These are phyloP conservation scores for Nannochloropsis gaditana DNA, from an alignment of 108 stramenopile species.

Conservation along the genomic window DNA sequence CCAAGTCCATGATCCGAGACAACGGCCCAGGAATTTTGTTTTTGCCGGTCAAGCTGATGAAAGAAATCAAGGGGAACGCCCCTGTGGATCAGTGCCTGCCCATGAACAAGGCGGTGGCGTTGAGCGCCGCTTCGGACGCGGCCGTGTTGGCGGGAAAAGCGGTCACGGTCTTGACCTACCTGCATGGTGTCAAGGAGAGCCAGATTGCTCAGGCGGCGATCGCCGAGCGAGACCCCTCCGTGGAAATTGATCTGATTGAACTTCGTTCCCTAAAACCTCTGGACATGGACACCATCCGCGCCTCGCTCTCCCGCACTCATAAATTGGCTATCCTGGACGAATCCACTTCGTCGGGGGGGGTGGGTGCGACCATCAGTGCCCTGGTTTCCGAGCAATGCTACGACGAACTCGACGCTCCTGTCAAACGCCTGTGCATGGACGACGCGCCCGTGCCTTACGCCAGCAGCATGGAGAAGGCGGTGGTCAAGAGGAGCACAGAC, in stretches of 20 bases:
- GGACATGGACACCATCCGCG: conserved; percentile 86
- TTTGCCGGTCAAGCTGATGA: conserved; percentile 98
- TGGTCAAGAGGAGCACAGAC: conserved; percentile 38
- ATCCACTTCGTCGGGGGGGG: conserved; percentile 87
- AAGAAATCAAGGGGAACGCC: conserved; percentile 80
- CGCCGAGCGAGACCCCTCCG: conserved; percentile 49
- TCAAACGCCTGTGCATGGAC: conserved; percentile 94
- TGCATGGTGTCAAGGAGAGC: conserved; percentile 94
- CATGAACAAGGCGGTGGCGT: conserved; percentile 80
- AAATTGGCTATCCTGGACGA: conserved; percentile 90
- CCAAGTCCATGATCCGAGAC: conserved; percentile 97
- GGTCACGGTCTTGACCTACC: conserved; percentile 92
- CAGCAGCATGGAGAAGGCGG: conserved; percentile 81
- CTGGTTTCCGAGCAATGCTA: conserved; percentile 85
- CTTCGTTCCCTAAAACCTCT: conserved; percentile 90
- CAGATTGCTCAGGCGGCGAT: conserved; percentile 64
- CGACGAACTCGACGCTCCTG: conserved; percentile 90
- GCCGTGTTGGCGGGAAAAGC: conserved; percentile 70
- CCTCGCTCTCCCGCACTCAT: conserved; percentile 74
- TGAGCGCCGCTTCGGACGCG: conserved; percentile 74
- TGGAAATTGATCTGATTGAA: conserved; percentile 94
- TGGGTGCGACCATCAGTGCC: conserved; percentile 91
- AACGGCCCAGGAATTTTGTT: conserved; percentile 96
- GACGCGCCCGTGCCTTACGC: conserved; percentile 96
- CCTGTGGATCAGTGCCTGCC: conserved; percentile 82